Conservation (phyloP, 495 filamentous ascomycete species). For the Sphaerosporella brunnea region DNA sequence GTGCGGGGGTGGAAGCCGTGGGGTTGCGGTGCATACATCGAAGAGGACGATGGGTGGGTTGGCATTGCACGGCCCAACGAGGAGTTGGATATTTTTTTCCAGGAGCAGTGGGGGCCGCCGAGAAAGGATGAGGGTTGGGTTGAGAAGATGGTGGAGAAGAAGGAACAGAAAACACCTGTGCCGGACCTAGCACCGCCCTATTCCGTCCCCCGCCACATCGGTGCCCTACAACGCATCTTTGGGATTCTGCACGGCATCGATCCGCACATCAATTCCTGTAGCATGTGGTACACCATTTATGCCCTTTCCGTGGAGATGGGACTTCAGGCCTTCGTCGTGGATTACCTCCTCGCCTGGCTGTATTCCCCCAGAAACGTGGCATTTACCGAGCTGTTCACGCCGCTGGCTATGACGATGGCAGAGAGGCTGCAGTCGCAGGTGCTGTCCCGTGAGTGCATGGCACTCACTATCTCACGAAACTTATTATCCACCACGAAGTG, state of each 20-base stretch:
- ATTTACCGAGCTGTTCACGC: slow-evolving; percentile 35
- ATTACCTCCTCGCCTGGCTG: slow-evolving; percentile 33
- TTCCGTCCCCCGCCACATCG: slow-evolving; percentile 14
- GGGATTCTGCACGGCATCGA: slow-evolving; percentile 21
- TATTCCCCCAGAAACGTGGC: slow-evolving; percentile 29
- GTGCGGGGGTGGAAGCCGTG: slow-evolving; percentile 31
- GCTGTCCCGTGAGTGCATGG: slow-evolving; percentile 33
- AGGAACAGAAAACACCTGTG: neutral
- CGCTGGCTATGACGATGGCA: slow-evolving; percentile 32
- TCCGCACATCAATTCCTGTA: slow-evolving; percentile 15
- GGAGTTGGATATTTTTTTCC: neutral
- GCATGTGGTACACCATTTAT: slow-evolving; percentile 23
- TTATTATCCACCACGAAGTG: slow-evolving; percentile 26
- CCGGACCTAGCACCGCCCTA: slow-evolving; percentile 8
- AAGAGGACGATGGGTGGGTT: slow-evolving; percentile 8
- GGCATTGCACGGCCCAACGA: too few species aligned
- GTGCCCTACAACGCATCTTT: slow-evolving; percentile 16
- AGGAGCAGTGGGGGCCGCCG: neutral
- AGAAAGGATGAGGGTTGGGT: neutral
- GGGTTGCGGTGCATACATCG: slow-evolving; percentile 10
- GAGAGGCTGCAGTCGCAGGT: slow-evolving; percentile 28
- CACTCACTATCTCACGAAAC: slow-evolving; percentile 31
- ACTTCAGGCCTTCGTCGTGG: slow-evolving; percentile 17
- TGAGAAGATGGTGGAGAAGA: neutral
- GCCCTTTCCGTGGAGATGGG: slow-evolving; percentile 15